These are phyloP conservation scores for Calocera cornea DNA, from an alignment of 768 basidiomycete genomes.

Conservation along the genomic window DNA sequence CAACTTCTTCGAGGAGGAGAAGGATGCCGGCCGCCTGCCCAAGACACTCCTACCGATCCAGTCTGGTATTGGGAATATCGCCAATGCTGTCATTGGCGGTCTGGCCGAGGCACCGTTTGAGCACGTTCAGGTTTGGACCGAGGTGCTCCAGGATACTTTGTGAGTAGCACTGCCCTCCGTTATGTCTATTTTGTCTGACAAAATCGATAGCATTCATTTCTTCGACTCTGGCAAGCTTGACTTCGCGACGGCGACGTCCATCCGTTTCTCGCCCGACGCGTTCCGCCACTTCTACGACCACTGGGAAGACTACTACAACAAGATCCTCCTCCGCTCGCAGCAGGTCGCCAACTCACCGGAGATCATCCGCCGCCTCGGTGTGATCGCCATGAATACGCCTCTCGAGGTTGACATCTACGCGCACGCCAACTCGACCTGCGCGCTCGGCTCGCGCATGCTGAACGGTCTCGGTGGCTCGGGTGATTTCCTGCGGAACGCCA, in stretches of 20 bases:
- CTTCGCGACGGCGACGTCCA: constrained; percentile 27
- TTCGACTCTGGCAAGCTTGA: constrained; percentile 25
- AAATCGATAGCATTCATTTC: constrained; percentile 16
- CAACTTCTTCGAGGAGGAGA: constrained; percentile 19
- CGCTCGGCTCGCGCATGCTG: constrained; percentile 20
- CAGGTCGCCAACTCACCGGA: constrained; percentile 20
- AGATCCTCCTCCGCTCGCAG: constrained; percentile 19
- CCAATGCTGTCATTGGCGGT: constrained; percentile 19
- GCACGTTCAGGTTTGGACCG: constrained; percentile 20
- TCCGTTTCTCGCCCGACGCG: constrained; percentile 19
- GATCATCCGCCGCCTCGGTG: constrained; percentile 21
- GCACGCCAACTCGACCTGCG: constrained; percentile 20
- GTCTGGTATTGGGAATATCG: constrained; percentile 21
- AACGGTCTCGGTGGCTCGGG: constrained; percentile 18
- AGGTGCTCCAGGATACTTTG: constrained; percentile 14
- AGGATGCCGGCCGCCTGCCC: constrained; percentile 18
- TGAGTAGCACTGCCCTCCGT: not conserved
- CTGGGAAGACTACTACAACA: constrained; percentile 16
- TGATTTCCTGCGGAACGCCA: constrained; percentile 22
- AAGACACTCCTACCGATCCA: constrained; percentile 19
- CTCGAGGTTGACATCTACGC: constrained; percentile 21
- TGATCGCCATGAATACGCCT: constrained; percentile 20
- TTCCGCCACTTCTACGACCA: constrained; percentile 13
- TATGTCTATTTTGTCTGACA: not conserved
- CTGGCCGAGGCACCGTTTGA: constrained; percentile 16